Percentiles rank a stretch among this genome's conserved stretches.
Conservation (phyloP, 2,329 filamentous ascomycete species). For the Aureobasidium melanogenum region DNA sequence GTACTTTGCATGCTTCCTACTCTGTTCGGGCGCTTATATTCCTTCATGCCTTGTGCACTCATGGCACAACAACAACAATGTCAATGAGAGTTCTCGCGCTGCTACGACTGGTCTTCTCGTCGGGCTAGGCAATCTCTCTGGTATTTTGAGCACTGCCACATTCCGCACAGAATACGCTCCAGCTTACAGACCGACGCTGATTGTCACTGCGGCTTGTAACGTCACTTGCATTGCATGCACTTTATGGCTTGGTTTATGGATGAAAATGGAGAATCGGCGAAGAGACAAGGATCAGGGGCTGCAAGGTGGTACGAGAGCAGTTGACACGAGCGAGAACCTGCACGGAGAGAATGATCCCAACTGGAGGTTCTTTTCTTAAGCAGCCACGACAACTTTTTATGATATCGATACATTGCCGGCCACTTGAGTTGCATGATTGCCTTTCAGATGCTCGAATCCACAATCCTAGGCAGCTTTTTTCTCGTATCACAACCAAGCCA, state of each 20-base stretch:
- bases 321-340: not conserved
- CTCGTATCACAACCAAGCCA: slow-evolving; percentile 38
- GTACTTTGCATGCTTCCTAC: slow-evolving; percentile 44
- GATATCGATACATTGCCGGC: too few species aligned
- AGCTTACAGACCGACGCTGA: slow-evolving; percentile 39
- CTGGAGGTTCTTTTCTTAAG: not conserved
- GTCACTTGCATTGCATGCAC: slow-evolving; percentile 33
- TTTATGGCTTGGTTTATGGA: slow-evolving; percentile 34
- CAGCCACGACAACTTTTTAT: too few species aligned
- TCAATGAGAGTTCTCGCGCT: slow-evolving; percentile 41
- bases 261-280: slow-evolving; percentile 36
- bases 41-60: slow-evolving; percentile 40
- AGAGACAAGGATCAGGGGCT: slow-evolving; percentile 30
- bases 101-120: slow-evolving; percentile 41
- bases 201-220: slow-evolving; percentile 36
- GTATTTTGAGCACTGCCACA: slow-evolving; percentile 37
- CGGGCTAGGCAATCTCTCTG: slow-evolving; percentile 41
- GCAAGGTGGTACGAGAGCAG: not conserved
- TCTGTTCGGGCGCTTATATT: slow-evolving; percentile 39
- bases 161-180: slow-evolving; percentile 43
- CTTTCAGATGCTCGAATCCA: not conserved
- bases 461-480: slow-evolving; percentile 18
- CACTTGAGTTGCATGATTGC: too few species aligned
- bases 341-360: not conserved
- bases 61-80: slow-evolving; percentile 47